These are phyloP conservation scores for Crassisporium funariophilum DNA, from an alignment of 768 basidiomycete species.

Conservation along the genomic window DNA sequence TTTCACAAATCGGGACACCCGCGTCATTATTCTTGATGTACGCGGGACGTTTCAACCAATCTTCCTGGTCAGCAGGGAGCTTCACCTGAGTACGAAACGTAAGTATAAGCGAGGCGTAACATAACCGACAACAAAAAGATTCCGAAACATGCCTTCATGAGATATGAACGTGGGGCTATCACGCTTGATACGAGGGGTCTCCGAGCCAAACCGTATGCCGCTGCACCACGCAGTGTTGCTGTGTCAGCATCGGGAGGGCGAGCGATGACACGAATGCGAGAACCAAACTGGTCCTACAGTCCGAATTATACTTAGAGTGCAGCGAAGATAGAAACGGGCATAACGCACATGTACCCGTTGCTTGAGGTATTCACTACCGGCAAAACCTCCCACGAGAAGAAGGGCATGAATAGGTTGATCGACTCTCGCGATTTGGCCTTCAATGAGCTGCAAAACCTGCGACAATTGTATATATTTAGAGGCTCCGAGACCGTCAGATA, in stretches of 20 bases:
- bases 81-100: constrained; percentile 64
- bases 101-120: constrained; percentile 1
- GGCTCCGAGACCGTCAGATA: neutral
- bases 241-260: constrained; percentile 88
- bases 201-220: constrained; percentile 80
- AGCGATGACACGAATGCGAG: constrained; percentile 72
- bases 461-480: constrained; percentile 7
- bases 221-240: constrained; percentile 86
- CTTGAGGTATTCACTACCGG: constrained; percentile 84
- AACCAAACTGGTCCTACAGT: constrained; percentile 62
- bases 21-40: constrained; percentile 81
- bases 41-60: constrained; percentile 82
- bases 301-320: constrained; percentile 12
- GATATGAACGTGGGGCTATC: constrained; percentile 80
- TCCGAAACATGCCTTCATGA: constrained; percentile 68
- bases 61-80: constrained; percentile 84
- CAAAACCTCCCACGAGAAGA: constrained; percentile 89
- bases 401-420: constrained; percentile 80
- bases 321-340: constrained; percentile 2
- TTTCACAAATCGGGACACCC: constrained; percentile 79
- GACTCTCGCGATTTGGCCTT: constrained; percentile 68
- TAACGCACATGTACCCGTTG: constrained; percentile 68
- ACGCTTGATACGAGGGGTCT: constrained; percentile 78
- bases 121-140: constrained; percentile 2
- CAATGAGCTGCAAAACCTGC: constrained; percentile 78